phyloP scores from a whole-genome alignment of 345 rosid genomes.

The Rhodamnia argentea region DNA sequence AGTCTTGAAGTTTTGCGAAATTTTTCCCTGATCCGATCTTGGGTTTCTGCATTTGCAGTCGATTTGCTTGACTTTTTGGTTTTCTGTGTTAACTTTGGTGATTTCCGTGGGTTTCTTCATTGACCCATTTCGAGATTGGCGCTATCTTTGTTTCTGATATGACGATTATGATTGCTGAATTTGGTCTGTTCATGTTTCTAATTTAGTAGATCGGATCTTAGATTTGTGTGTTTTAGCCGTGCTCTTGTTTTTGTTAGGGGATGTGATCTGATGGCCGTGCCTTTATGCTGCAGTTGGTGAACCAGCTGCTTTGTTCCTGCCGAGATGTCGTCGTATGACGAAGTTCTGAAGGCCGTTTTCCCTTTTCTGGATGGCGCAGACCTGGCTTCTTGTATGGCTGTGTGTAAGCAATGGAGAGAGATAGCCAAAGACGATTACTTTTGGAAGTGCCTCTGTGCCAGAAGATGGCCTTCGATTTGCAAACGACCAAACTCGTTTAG shows the following conservation, averaged over 20 bases:
- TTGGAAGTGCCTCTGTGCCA: conserved; percentile 85
- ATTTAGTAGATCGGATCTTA: neutral
- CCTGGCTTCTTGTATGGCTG: conserved; percentile 74
- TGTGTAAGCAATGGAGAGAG: conserved; percentile 76
- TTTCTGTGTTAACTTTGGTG: neutral
- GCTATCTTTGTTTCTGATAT: neutral
- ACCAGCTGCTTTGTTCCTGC: neutral
- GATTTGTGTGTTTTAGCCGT: neutral
- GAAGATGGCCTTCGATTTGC: conserved; percentile 91
- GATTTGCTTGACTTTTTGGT: neutral
- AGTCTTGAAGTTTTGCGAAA: neutral
- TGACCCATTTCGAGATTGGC: neutral
- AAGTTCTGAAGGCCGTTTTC: conserved; percentile 73
- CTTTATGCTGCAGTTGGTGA: neutral
- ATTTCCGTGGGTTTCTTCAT: neutral
- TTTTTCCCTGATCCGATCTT: neutral
- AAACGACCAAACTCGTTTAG: conserved; percentile 58
- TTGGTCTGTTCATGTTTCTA: neutral
- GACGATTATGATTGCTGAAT: neutral
- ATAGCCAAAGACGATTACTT: conserved; percentile 72
- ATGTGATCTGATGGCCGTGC: neutral
- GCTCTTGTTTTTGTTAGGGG: neutral
- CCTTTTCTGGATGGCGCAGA: conserved; percentile 67
- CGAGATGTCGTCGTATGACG: conserved; percentile 46
- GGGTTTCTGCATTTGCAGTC: neutral